Percentiles rank a stretch among this genome's conserved stretches.
Evolutionary conservation across 345 rosid species (phyloP).

Genomic region (Sisymbrium altissimum): DNA sequence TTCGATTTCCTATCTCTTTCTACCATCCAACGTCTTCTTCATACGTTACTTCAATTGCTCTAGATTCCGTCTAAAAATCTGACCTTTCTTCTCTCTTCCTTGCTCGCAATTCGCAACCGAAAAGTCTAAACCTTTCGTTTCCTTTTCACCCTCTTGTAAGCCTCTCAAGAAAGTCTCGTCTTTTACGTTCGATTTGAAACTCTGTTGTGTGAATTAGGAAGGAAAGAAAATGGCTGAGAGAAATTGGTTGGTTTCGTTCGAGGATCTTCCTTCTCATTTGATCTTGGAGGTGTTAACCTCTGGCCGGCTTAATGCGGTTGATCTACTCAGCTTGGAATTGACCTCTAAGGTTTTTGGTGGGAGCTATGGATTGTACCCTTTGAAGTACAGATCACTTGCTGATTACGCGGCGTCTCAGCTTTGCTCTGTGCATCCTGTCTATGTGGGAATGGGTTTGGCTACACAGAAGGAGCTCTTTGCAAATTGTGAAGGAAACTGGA

Average conservation of each 20-base stretch:
- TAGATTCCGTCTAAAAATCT: conserved; percentile 81
- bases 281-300: conserved; percentile 73
- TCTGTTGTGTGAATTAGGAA: conserved; percentile 8
- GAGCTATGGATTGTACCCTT: conserved; percentile 55
- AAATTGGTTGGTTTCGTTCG: conserved; percentile 48
- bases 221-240: conserved; percentile 64
- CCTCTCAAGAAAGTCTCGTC: conserved; percentile 3
- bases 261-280: conserved; percentile 88
- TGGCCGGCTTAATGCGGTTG: conserved; percentile 62
- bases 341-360: conserved; percentile 78
- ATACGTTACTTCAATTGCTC: conserved; percentile 72
- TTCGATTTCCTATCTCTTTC: conserved; percentile 52
- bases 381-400: conserved; percentile 68
- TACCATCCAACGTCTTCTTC: conserved; percentile 69
- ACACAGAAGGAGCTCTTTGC: conserved; percentile 63
- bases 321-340: conserved; percentile 70
- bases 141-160: conserved; percentile 5
- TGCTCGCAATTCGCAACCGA: neutral
- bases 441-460: conserved; percentile 48
- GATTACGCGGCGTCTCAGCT: conserved; percentile 82
- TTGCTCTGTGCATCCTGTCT: conserved; percentile 52
- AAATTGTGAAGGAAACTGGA: conserved; percentile 84
- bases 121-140: neutral
- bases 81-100: conserved; percentile 21
- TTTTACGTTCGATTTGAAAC: conserved; percentile 3